Percentiles rank a stretch among this genome's conserved stretches.
Conservation (phyloP, 768 basidiomycete genomes). For the Hebeloma cylindrosporum region DNA sequence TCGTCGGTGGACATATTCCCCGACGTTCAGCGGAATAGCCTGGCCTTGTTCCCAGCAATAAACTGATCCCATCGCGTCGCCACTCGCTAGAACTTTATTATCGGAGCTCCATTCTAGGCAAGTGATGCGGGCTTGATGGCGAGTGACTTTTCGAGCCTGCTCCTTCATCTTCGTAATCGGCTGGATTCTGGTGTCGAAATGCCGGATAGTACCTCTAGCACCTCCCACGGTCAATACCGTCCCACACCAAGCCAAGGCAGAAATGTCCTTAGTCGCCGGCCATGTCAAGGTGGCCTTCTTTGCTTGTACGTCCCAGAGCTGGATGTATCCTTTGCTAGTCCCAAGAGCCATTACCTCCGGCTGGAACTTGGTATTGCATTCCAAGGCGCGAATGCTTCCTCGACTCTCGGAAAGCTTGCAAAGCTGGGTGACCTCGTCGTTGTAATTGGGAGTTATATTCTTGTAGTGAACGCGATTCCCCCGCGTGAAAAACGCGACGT, state of each 20-base stretch:
- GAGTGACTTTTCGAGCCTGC: conserved; percentile 61
- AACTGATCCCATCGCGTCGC: conserved; percentile 72
- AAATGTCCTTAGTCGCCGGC: conserved; percentile 55
- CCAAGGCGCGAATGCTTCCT: conserved; percentile 45
- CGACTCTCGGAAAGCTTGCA: conserved; percentile 48
- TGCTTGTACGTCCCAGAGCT: conserved; percentile 69
- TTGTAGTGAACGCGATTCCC: conserved; percentile 57
- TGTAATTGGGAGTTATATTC: conserved; percentile 34
- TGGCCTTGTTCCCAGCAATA: conserved; percentile 75
- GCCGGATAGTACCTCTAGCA: conserved; percentile 67
- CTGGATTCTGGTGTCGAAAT: conserved; percentile 70
- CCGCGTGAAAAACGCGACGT: conserved; percentile 49
- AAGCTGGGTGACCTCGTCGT: conserved; percentile 48
- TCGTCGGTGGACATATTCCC: conserved; percentile 53
- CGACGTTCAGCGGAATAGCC: conserved; percentile 50
- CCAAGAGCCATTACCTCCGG: conserved; percentile 56
- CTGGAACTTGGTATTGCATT: conserved; percentile 35
- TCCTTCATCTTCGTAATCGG: conserved; percentile 51
- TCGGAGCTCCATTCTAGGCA: conserved; percentile 67
- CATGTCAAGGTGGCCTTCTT: conserved; percentile 54
- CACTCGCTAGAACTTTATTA: conserved; percentile 69
- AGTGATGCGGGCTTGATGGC: conserved; percentile 68
- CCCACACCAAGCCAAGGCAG: conserved; percentile 65
- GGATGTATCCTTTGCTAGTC: conserved; percentile 60
- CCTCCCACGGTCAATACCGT: conserved; percentile 68